These are phyloP conservation scores for Tylopilus felleus DNA, from an alignment of 768 basidiomycete genomes.

Conservation along the genomic window DNA sequence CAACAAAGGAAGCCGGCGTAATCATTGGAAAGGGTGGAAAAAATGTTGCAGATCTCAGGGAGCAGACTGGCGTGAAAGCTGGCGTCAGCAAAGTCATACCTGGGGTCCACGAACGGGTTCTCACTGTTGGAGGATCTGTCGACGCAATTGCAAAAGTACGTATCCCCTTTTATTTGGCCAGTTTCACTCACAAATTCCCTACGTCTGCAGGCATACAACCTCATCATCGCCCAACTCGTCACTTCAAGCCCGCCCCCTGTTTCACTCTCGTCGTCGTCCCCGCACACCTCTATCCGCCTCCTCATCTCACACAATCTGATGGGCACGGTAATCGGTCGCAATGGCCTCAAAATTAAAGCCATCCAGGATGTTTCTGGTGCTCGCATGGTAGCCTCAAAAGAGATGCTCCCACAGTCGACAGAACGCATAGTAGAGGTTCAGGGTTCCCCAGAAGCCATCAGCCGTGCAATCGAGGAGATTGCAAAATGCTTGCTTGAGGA, in stretches of 20 bases:
- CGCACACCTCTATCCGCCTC: conserved; percentile 89
- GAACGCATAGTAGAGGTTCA: conserved; percentile 99
- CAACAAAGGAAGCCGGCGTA: conserved; percentile 95
- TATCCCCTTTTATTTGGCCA: background rate
- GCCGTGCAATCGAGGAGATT: conserved; percentile 92
- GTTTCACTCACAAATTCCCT: conserved; percentile 11
- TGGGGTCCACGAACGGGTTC: conserved; percentile 96
- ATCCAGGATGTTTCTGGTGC: conserved; percentile 96
- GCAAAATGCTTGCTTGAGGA: conserved; percentile 94
- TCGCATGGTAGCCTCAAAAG: conserved; percentile 98
- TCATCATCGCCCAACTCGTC: conserved; percentile 91
- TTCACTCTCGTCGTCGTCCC: conserved; percentile 60
- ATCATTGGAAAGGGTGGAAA: conserved; percentile 97
- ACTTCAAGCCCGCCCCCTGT: conserved; percentile 70
- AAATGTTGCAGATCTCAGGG: conserved; percentile 95
- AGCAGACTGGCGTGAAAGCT: conserved; percentile 95
- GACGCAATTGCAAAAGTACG: conserved; percentile 89
- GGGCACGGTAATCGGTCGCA: conserved; percentile 97
- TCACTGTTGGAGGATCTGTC: conserved; percentile 89
- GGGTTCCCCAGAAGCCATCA: conserved; percentile 88
- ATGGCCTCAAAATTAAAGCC: conserved; percentile 96
- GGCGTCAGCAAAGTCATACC: conserved; percentile 98
- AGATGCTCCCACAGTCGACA: conserved; percentile 98
- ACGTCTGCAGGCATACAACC: conserved; percentile 75
- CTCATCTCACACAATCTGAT: conserved; percentile 99